These are phyloP conservation scores for Xylaria bambusicola DNA, from an alignment of 495 filamentous ascomycete species.

Conservation along the genomic window DNA sequence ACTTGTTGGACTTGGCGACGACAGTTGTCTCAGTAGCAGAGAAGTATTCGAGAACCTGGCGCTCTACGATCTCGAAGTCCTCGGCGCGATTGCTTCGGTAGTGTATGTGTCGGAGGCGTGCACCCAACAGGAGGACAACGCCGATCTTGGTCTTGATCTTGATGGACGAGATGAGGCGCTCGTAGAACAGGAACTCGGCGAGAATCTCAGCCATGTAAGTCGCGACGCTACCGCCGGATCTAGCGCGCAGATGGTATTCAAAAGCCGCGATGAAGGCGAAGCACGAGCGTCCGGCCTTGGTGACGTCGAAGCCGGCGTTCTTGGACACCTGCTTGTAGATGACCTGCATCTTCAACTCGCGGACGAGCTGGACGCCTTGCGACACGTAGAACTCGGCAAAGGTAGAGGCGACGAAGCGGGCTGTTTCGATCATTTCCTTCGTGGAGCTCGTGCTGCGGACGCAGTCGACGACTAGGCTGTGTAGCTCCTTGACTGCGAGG, in stretches of 20 bases:
- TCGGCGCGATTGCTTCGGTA: constrained; percentile 2
- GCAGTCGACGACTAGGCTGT: constrained; percentile 4
- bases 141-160: constrained; percentile 9
- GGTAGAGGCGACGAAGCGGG: constrained; percentile 5
- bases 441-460: constrained; percentile 1
- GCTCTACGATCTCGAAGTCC: constrained; percentile 6
- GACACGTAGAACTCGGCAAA: constrained; percentile 10
- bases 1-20: constrained; percentile 1
- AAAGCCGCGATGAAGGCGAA: constrained; percentile 14
- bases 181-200: constrained; percentile 10
- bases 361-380: constrained; percentile 13
- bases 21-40: not conserved
- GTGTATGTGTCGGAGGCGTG: constrained; percentile 9
- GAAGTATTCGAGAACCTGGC: constrained; percentile 11
- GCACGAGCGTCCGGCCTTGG: constrained; percentile 6
- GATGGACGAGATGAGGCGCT: constrained; percentile 7
- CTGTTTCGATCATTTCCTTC: constrained; percentile 6
- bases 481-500: constrained; percentile 9
- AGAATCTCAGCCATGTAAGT: constrained; percentile 8
- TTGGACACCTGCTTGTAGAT: not conserved
- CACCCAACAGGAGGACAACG: constrained; percentile 3
- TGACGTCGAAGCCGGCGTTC: constrained; percentile 6
- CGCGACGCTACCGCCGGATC: constrained; percentile 4
- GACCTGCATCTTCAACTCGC: constrained; percentile 7
- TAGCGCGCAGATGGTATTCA: constrained; percentile 9